Evolutionary conservation across 805 yeast species (phyloP), one percentile per base, ranked within the genome.

Genomic region (Kodamaea restingae): DNA sequence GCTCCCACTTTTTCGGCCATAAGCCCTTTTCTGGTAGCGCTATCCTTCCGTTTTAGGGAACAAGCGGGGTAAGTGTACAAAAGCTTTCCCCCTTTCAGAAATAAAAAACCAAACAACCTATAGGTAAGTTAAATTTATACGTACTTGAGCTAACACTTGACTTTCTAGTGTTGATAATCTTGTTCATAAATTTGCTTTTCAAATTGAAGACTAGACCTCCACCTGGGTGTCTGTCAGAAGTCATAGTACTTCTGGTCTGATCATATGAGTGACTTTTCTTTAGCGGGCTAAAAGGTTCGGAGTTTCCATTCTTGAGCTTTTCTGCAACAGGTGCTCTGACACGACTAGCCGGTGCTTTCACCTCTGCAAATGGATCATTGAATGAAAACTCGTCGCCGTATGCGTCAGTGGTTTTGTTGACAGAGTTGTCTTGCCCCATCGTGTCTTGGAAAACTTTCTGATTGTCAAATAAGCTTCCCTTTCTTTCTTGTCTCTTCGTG

Each of bases 221-320:
- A 2, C 34, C 30, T 29, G 55, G 59, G 15, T n/a, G 32, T 32
- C 71, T 52, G 18, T 49, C 48, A 11, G 45, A 44, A 4, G 71
- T 65, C 57, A 67, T 55, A 27, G 45, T 44, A 39, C 65, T 56
- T 45, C 60, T 62, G 7, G 71, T 66, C 43, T 64, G 71, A 41
- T 67, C 73, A 40, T 42, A 65, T 28, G 62, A 55, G 33, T 37
- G 40, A 5, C 61, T 51, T 29, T 51, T 47, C 25, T 43, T 40
- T 17, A 56, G 39, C 6, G 42, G 42, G 11, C 6, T 18, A 11
- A 17, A 29, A 27, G 7, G 7, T 9, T 21, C 15, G 35, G 27
- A 30, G 38, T 28, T 20, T 18, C 34, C 38, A 21, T 35, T 28
- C 18, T 15, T 24, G n/a, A 32, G 17, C 15, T 30, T 27, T 20